Base-by-base conservation (phyloP, 495 filamentous ascomycete species). In the Podospora pseudoanserina region DNA sequence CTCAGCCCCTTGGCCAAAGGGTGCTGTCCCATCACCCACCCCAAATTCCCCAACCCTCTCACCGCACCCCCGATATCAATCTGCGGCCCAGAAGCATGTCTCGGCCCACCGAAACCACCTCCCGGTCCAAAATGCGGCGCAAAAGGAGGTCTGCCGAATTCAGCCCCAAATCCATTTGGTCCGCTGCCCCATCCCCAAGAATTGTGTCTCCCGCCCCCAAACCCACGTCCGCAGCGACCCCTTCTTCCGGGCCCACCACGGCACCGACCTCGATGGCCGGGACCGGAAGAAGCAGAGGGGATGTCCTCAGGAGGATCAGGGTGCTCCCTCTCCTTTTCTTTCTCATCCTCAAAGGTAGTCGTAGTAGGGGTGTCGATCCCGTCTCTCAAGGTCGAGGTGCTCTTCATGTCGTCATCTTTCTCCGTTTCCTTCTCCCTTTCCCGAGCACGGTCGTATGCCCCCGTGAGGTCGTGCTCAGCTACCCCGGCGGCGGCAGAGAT, bases 1-100 rank as follows among this genome's bases (percentile, higher is more conserved):
- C 79, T 77, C 59, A 82, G 67, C 2, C 76, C 72, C 58, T 81
- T 79, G 6, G 79, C 80, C 63, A 80, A 79, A 30, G 82, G 81
- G 54, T 82, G 78, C 53, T 75, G 67, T 55, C 74, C 77, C 26
- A 80, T 72, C 44, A 75, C 74, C 64, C 72, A 72, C 70, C 80
- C 77, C 73, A 79, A 72, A 54, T 75, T 73, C 57, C 73, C 77
- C 26, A 80, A 72, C 44, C 75, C 74, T 63, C 72, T 73, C 70
- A 80, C 77, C 72, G 79, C 79, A 56, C 66, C 74, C 39, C 67
- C 76, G 71, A 85, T 75, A 55, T 71, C 70, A 63, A 68, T 69
- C n/a, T 58, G n/a, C n/a, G n/a, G n/a, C n/a, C n/a, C 55, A 49
- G 39, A 49, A 49, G 39, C 39, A 49, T 49, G 39, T 49, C 39